phyloP scores from a whole-genome alignment of 108 stramenopile genomes.

The Schizochytrium sp. region DNA sequence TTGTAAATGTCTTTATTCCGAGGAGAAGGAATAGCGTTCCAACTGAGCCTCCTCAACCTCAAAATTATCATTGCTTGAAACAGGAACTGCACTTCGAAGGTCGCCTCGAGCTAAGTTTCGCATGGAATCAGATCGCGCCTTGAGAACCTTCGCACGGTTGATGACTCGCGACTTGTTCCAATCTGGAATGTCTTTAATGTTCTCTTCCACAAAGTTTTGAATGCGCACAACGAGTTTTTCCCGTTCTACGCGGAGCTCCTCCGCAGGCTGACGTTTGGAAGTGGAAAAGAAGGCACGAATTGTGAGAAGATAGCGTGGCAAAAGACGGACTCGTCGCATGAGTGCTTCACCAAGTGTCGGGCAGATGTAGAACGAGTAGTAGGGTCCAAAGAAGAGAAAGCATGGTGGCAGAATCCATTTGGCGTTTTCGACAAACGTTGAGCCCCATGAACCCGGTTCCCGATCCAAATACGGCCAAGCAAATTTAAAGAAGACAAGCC shows the following conservation, averaged over 20 bases:
- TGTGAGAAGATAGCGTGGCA: slow-evolving; percentile 3
- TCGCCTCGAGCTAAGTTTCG: neutral
- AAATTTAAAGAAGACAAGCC: neutral
- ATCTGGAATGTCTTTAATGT: neutral
- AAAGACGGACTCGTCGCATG: slow-evolving; percentile 18
- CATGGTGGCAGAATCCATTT: slow-evolving; percentile 36
- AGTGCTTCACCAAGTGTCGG: neutral
- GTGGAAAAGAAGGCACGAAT: slow-evolving; percentile 22
- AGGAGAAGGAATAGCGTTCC: neutral
- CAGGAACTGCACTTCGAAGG: neutral
- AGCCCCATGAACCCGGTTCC: neutral
- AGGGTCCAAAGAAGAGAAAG: slow-evolving; percentile 49
- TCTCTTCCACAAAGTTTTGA: slow-evolving; percentile 19
- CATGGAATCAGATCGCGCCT: slow-evolving; percentile 12
- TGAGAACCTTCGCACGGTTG: slow-evolving; percentile 5
- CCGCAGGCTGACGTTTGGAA: slow-evolving; percentile 10
- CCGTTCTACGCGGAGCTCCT: neutral
- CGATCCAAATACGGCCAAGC: slow-evolving; percentile 52
- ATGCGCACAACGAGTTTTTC: slow-evolving; percentile 1
- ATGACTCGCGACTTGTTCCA: slow-evolving; percentile 45
- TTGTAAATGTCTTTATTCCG: neutral
- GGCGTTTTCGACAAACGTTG: slow-evolving; percentile 1
- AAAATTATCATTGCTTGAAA: neutral
- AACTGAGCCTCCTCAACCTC: neutral
- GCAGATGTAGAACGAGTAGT: slow-evolving; percentile 13